phyloP scores from a whole-genome alignment of 768 basidiomycete species.

The Mycena kentingensis region DNA sequence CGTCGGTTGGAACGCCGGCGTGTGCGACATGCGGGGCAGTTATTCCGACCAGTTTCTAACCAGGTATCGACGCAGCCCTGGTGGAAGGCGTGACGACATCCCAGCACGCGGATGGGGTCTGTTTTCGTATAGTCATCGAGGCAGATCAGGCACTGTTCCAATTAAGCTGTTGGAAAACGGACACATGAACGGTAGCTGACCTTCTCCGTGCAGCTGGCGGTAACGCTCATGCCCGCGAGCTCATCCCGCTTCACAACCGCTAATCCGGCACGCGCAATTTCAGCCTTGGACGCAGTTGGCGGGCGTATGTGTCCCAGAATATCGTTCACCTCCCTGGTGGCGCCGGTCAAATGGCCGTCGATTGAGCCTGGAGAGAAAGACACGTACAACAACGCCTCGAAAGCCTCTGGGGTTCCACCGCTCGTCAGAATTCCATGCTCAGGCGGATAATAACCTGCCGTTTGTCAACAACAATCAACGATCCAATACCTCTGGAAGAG shows the following conservation, averaged over 20 bases:
- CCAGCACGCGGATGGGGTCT: slow-evolving; percentile 78
- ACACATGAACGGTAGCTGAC: slow-evolving; percentile 44
- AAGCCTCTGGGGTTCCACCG: slow-evolving; percentile 70
- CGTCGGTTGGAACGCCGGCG: background rate
- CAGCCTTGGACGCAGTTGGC: slow-evolving; percentile 78
- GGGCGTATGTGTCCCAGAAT: slow-evolving; percentile 82
- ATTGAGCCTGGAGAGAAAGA: background rate
- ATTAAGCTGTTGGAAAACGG: slow-evolving; percentile 2
- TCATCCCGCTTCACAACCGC: slow-evolving; percentile 66
- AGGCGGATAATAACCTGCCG: slow-evolving; percentile 91
- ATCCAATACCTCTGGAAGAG: too few relatives aligned
- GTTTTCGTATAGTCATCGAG: slow-evolving; percentile 81
- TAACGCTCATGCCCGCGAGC: slow-evolving; percentile 58
- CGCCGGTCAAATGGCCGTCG: slow-evolving; percentile 1
- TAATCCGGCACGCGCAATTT: slow-evolving; percentile 83
- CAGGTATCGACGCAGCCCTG: slow-evolving; percentile 85
- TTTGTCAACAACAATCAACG: too few relatives aligned
- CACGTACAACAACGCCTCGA: slow-evolving; percentile 74
- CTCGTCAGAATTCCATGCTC: slow-evolving; percentile 89
- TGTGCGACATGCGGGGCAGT: slow-evolving; percentile 88
- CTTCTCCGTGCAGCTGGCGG: slow-evolving; percentile 77
- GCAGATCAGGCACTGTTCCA: slow-evolving; percentile 75
- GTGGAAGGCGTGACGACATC: slow-evolving; percentile 90
- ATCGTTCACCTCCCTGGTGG: slow-evolving; percentile 83
- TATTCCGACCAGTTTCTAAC: slow-evolving; percentile 83